Evolutionary conservation across 306 rosid genomes (phyloP).

Genomic region (Crotalaria pallida): DNA sequence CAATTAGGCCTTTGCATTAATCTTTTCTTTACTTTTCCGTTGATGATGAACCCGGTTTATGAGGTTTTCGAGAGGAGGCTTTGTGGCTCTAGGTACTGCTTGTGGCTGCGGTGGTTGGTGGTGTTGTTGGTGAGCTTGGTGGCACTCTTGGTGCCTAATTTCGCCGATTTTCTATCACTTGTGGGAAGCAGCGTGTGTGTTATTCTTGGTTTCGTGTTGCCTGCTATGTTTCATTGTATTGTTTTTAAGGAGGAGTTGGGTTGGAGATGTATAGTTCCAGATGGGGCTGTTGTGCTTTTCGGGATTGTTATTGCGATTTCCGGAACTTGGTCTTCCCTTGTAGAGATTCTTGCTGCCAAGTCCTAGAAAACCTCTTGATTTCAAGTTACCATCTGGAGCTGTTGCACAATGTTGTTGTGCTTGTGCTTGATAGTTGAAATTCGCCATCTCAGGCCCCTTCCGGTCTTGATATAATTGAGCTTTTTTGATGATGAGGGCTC

Average conservation of each 20-base stretch:
- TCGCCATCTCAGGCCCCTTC: too few species aligned
- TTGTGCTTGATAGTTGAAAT: too few species aligned
- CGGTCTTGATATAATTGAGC: not conserved
- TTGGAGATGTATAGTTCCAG: conserved; percentile 42
- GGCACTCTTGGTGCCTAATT: conserved; percentile 70
- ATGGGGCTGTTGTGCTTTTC: conserved; percentile 42
- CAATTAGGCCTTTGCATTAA: conserved; percentile 61
- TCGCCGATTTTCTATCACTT: conserved; percentile 67
- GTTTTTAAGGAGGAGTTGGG: conserved; percentile 62
- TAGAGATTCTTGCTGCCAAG: conserved; percentile 47
- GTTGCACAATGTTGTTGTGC: not conserved
- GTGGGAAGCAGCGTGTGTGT: conserved; percentile 75
- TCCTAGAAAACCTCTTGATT: conserved; percentile 9
- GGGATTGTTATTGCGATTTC: conserved; percentile 43
- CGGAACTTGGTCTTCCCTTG: conserved; percentile 49
- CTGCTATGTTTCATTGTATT: conserved; percentile 57
- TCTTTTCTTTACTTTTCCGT: conserved; percentile 57
- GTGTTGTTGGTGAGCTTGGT: conserved; percentile 53
- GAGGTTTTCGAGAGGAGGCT: conserved; percentile 67
- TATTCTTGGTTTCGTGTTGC: conserved; percentile 57
- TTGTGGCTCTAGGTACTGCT: conserved; percentile 40
- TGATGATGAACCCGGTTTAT: conserved; percentile 84
- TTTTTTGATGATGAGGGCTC: conserved; percentile 20
- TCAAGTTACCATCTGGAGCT: not conserved
- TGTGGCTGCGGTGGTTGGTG: conserved; percentile 69